Conservation (phyloP, 2,329 filamentous ascomycete genomes). For the Xylariaceae sp. region DNA sequence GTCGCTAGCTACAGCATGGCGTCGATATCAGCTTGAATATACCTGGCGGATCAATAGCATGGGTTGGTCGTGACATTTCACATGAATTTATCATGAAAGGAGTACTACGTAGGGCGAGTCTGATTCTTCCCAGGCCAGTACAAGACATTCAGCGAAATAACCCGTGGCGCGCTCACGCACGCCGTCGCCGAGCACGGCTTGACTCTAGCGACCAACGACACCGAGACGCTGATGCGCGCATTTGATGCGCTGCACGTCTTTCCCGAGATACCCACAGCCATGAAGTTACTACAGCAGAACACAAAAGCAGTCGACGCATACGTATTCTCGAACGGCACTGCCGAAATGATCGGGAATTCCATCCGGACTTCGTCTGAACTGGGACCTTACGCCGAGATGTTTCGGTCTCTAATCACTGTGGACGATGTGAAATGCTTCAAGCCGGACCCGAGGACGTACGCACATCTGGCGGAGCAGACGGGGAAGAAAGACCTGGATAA, state of each 20-base stretch:
- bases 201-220: constrained; percentile 41
- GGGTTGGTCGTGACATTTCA: constrained; percentile 45
- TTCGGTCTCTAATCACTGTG: constrained; percentile 57
- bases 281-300: constrained; percentile 44
- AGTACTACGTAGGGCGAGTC: neutral
- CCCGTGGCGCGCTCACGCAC: constrained; percentile 57
- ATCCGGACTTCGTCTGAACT: constrained; percentile 55
- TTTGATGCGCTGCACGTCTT: constrained; percentile 64
- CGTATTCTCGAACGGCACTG: constrained; percentile 68
- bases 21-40: constrained; percentile 70
- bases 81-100: neutral
- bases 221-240: constrained; percentile 53
- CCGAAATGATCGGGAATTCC: constrained; percentile 58
- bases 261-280: constrained; percentile 54
- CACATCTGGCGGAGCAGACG: constrained; percentile 50
- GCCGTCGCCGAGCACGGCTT: constrained; percentile 56
- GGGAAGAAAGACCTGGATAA: constrained; percentile 44
- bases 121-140: constrained; percentile 48
- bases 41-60: constrained; percentile 74
- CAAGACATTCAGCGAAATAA: constrained; percentile 59
- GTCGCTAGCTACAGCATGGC: constrained; percentile 57
- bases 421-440: constrained; percentile 61
- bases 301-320: constrained; percentile 45
- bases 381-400: constrained; percentile 42
- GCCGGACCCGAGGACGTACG: constrained; percentile 58